Conservation (phyloP, 169 alveolate species). For the Theileria sp. region DNA sequence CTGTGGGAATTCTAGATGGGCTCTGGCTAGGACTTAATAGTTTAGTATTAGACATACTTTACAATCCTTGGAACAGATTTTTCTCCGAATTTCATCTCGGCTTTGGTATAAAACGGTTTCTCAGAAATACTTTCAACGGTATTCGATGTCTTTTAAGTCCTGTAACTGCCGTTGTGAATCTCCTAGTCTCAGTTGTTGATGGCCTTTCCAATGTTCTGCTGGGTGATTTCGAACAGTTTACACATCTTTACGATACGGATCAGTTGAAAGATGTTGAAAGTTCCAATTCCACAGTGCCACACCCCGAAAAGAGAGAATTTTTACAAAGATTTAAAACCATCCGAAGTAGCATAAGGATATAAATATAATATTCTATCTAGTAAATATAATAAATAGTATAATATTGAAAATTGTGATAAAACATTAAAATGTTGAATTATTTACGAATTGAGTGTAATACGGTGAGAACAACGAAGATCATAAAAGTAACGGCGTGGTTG, state of each 20-base stretch:
- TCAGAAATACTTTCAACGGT: slow-evolving; percentile 48
- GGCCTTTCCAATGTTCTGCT: slow-evolving; percentile 86
- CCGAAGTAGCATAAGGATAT: not conserved
- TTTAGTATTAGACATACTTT: slow-evolving; percentile 80
- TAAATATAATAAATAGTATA: not conserved
- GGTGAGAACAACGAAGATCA: slow-evolving; percentile 79
- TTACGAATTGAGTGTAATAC: slow-evolving; percentile 73
- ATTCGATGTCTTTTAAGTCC: slow-evolving; percentile 79
- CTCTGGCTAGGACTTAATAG: slow-evolving; percentile 86
- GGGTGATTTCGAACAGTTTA: slow-evolving; percentile 89
- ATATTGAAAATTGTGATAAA: not conserved
- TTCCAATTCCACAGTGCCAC: slow-evolving; percentile 2
- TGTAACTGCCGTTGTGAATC: slow-evolving; percentile 81
- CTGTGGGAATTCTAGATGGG: slow-evolving; percentile 86
- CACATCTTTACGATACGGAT: slow-evolving; percentile 68
- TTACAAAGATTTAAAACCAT: not conserved
- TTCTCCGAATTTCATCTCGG: slow-evolving; percentile 70
- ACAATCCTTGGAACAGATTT: slow-evolving; percentile 85
- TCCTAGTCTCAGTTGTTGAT: slow-evolving; percentile 84
- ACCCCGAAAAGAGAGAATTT: not conserved
- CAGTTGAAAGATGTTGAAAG: slow-evolving; percentile 29
- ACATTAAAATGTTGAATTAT: slow-evolving; percentile 29
- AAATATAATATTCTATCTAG: not conserved
- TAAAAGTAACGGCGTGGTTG: slow-evolving; percentile 82
- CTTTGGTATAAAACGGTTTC: slow-evolving; percentile 59